phyloP scores from a whole-genome alignment of 2,329 filamentous ascomycete genomes.

The Botryotinia calthae region DNA sequence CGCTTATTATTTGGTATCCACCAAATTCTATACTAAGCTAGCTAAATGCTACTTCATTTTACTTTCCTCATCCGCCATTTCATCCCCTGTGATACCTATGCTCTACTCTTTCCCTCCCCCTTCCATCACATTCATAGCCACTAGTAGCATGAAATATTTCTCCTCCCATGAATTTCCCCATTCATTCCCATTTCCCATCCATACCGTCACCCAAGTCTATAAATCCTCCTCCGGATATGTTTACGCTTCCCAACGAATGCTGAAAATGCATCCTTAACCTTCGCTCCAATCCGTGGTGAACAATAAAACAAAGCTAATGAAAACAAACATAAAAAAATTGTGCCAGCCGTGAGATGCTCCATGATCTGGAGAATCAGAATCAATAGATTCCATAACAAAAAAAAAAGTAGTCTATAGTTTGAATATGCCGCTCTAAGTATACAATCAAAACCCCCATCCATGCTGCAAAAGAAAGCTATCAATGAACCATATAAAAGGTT shows the following conservation, averaged over 20 bases:
- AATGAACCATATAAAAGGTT: constrained; percentile 9
- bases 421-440: constrained; percentile 17
- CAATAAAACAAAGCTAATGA: constrained; percentile 14
- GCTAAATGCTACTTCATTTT: not conserved
- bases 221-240: constrained; percentile 4
- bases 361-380: constrained; percentile 9
- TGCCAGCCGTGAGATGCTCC: constrained; percentile 9
- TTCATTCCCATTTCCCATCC: constrained; percentile 2
- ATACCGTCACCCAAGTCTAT: constrained; percentile 8
- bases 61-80: not conserved
- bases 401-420: constrained; percentile 20
- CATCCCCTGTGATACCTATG: not conserved
- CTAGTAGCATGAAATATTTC: not conserved
- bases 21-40: constrained; percentile 6
- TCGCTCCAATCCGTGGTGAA: constrained; percentile 1
- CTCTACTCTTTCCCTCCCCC: not conserved
- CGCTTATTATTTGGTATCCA: not conserved
- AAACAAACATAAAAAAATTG: constrained; percentile 9
- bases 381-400: not conserved
- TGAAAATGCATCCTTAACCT: constrained; percentile 6
- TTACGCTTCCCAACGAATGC: constrained; percentile 7
- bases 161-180: not conserved
- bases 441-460: constrained; percentile 17
- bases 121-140: not conserved
- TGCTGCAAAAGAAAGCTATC: constrained; percentile 7